Percentiles rank a stretch among this genome's conserved stretches.
Evolutionary conservation across 805 yeast genomes (phyloP).

Genomic region (Saccharomycopsis babjevae): DNA sequence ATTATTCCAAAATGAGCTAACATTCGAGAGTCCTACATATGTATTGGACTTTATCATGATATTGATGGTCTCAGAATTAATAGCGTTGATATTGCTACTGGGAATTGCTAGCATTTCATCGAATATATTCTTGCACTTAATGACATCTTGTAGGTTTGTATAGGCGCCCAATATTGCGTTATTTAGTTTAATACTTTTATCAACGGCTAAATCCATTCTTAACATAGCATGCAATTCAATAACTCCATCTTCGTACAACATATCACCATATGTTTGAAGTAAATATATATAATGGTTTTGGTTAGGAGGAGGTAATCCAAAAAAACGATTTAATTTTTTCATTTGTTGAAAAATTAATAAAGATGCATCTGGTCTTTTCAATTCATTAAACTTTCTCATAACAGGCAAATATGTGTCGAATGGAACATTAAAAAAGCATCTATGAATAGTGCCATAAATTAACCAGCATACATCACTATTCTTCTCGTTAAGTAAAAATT

Average conservation of each 20-base stretch:
- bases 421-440: slow-evolving; percentile 42
- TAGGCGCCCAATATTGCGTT: slow-evolving; percentile 56
- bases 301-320: slow-evolving; percentile 37
- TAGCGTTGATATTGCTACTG: slow-evolving; percentile 25
- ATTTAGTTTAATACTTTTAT: slow-evolving; percentile 43
- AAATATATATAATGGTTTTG: slow-evolving; percentile 47
- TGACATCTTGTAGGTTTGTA: slow-evolving; percentile 42
- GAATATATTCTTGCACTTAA: slow-evolving; percentile 49
- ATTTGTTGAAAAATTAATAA: slow-evolving; percentile 50
- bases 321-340: slow-evolving; percentile 42
- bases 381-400: slow-evolving; percentile 39
- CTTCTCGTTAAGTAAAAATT: slow-evolving; percentile 30
- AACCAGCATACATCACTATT: slow-evolving; percentile 45
- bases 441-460: slow-evolving; percentile 47
- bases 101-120: slow-evolving; percentile 46
- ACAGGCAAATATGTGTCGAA: slow-evolving; percentile 46
- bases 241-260: slow-evolving; percentile 52
- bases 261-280: slow-evolving; percentile 48
- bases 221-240: slow-evolving; percentile 48
- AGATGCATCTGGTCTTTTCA: slow-evolving; percentile 49
- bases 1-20: slow-evolving; percentile 49
- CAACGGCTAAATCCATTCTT: slow-evolving; percentile 48
- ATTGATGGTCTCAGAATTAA: slow-evolving; percentile 38
- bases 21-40: slow-evolving; percentile 40
- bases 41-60: slow-evolving; percentile 56